Evolutionary conservation across 805 yeast genomes (phyloP), one percentile per base, ranked within the genome.

Genomic region (Wickerhamiella sergipiensis): DNA sequence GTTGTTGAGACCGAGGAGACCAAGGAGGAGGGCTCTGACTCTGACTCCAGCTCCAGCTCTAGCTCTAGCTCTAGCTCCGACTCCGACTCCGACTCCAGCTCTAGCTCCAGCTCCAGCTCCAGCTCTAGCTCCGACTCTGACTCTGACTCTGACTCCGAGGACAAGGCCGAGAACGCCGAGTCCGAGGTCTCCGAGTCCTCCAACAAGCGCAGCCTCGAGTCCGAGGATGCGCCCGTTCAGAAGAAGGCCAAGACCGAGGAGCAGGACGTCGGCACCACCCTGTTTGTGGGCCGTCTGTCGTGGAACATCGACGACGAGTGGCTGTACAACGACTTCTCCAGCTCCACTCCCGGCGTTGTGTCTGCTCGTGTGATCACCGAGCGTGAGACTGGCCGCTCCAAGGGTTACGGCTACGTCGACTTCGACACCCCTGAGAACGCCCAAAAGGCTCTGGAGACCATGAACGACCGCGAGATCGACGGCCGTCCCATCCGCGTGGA

Each of bases 231-330:
- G 54, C 64, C 73, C 40, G 69, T 70, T 49, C 58, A 71, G 53
- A 83, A 82, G 74, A 77, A 75, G 72, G 58, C 61, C 45, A 64
- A 62, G 51, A 55, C 52, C 21, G 55, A 55, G 29, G 56, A 55
- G 29, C 58, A 52, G 15, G 44, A 47, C 26, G 63, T 69, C 49
- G 70, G 66, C 56, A 52, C 90, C 53, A 90, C 97, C 54, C 69
- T 92, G 58, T 92, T 92, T 64, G 97, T 89, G 58, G 98, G 98
- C 64, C 83, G 97, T 74, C 79, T 92, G 64, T 88, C 97, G 19
- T 92, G 97, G 97, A 84, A 81, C 70, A 78, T 92, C 64, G 98
- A 92, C 65, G 97, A 89, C 67, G 95, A 82, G 54, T 85, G 95
- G 95, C 80, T 92, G 68, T 75, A 76, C 70, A 73, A 81, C 55